These are phyloP conservation scores for Hysterium pulicare DNA, from an alignment of 2,329 filamentous ascomycete species.

Conservation along the genomic window DNA sequence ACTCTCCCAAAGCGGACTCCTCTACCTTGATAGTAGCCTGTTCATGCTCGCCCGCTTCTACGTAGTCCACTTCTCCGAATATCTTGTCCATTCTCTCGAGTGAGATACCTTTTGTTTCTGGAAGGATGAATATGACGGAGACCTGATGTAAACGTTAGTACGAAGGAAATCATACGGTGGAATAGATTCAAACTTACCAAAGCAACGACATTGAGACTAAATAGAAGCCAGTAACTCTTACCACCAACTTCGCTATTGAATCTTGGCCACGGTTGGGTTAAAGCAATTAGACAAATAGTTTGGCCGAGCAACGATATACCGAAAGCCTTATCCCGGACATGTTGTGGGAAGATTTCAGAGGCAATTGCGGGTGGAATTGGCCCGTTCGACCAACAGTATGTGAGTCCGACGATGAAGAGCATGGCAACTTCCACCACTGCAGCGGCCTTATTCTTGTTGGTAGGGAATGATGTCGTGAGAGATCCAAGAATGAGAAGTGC, in stretches of 20 bases:
- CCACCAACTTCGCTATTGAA: slow-evolving; percentile 39
- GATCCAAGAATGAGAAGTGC: slow-evolving; percentile 38
- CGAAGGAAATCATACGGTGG: no score
- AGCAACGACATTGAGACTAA: slow-evolving; percentile 37
- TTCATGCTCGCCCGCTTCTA: slow-evolving; percentile 36
- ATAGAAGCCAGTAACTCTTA: slow-evolving; percentile 41
- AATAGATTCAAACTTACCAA: slow-evolving; percentile 19
- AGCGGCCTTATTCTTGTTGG: slow-evolving; percentile 37
- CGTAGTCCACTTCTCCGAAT: slow-evolving; percentile 37
- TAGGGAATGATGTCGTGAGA: slow-evolving; percentile 38
- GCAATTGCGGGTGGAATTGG: slow-evolving; percentile 38
- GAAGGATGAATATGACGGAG: slow-evolving; percentile 33
- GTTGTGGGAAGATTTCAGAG: slow-evolving; percentile 41
- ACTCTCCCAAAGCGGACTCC: not conserved
- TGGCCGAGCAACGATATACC: slow-evolving; percentile 36
- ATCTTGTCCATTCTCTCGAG: slow-evolving; percentile 37
- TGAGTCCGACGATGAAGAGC: slow-evolving; percentile 43
- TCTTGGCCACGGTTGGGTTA: slow-evolving; percentile 41
- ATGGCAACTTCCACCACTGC: slow-evolving; percentile 41
- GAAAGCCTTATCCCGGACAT: slow-evolving; percentile 42
- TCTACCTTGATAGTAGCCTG: not conserved
- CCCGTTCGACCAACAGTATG: slow-evolving; percentile 43
- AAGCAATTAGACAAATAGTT: slow-evolving; percentile 36
- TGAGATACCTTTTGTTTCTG: slow-evolving; percentile 35
- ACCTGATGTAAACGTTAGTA: slow-evolving; percentile 15